Evolutionary conservation across 352 stramenopile species (phyloP).

Genomic region (Pythium coloratum): DNA sequence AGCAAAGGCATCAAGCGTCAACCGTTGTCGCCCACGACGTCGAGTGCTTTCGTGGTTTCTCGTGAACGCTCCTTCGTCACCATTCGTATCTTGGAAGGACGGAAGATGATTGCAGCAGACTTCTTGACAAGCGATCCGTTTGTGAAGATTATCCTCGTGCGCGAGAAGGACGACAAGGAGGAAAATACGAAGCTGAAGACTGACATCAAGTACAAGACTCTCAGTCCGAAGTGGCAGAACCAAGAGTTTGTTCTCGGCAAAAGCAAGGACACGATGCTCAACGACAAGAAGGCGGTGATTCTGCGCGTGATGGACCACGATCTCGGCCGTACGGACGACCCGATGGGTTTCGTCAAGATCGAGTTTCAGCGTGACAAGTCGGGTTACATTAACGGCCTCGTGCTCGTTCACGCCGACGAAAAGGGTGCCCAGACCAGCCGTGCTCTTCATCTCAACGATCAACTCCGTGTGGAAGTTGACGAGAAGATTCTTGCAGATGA

Average conservation of each 20-base stretch:
- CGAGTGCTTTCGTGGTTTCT: conserved; percentile 18
- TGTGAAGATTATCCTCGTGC: conserved; percentile 55
- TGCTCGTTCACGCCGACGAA: conserved; percentile 46
- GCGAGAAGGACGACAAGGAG: conserved; percentile 47
- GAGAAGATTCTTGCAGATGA: conserved; percentile 48
- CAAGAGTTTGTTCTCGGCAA: conserved; percentile 67
- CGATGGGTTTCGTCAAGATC: conserved; percentile 50
- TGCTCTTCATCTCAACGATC: conserved; percentile 41
- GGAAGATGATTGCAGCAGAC: conserved; percentile 52
- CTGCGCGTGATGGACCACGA: conserved; percentile 68
- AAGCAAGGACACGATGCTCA: conserved; percentile 45
- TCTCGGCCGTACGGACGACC: conserved; percentile 44
- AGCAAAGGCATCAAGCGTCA: conserved; percentile 10
- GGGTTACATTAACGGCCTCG: conserved; percentile 46
- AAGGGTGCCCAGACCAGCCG: conserved; percentile 29
- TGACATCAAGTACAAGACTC: conserved; percentile 59
- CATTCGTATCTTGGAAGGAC: conserved; percentile 55
- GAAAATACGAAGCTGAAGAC: conserved; percentile 62
- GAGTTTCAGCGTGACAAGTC: conserved; percentile 58
- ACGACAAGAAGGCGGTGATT: conserved; percentile 58
- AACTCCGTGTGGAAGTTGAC: conserved; percentile 45
- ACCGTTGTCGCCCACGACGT: conserved; percentile 17
- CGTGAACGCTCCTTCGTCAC: conserved; percentile 58
- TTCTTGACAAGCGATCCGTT: conserved; percentile 57
- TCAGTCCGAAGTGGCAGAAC: conserved; percentile 73